phyloP scores from a whole-genome alignment of 2,329 filamentous ascomycete genomes.

The Aspergillus sp. region DNA sequence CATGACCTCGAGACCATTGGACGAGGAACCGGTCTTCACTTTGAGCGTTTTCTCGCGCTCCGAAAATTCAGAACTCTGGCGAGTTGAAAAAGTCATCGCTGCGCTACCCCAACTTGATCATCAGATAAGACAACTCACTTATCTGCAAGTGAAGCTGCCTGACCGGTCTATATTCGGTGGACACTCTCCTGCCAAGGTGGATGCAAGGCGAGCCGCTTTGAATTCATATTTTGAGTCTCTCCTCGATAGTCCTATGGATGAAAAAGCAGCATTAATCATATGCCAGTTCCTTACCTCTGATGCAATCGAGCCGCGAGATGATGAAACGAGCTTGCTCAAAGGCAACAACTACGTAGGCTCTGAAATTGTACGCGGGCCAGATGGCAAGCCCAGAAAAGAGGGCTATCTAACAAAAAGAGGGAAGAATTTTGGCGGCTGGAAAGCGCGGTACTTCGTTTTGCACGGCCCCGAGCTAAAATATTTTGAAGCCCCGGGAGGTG shows the following conservation, averaged over 20 bases:
- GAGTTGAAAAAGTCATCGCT: slow-evolving; percentile 85
- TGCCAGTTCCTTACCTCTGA: slow-evolving; percentile 81
- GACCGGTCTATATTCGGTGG: slow-evolving; percentile 86
- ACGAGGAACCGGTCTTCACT: slow-evolving; percentile 93
- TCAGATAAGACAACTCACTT: slow-evolving; percentile 70
- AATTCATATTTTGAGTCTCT: slow-evolving; percentile 84
- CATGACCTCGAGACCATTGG: slow-evolving; percentile 73
- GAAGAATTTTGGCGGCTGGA: slow-evolving; percentile 99
- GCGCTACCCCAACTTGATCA: slow-evolving; percentile 81
- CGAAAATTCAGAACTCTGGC: slow-evolving; percentile 70
- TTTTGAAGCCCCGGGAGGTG: slow-evolving; percentile 85
- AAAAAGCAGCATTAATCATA: slow-evolving; percentile 72
- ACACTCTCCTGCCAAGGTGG: slow-evolving; percentile 89
- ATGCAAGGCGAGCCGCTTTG: slow-evolving; percentile 77
- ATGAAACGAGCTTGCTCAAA: slow-evolving; percentile 53
- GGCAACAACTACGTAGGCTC: slow-evolving; percentile 31
- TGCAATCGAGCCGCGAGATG: slow-evolving; percentile 56
- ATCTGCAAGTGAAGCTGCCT: slow-evolving; percentile 73
- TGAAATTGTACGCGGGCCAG: slow-evolving; percentile 51
- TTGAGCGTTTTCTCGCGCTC: slow-evolving; percentile 79
- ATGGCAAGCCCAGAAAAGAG: slow-evolving; percentile 70
- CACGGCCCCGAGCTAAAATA: slow-evolving; percentile 77
- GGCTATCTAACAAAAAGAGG: slow-evolving; percentile 95
- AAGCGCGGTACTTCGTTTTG: slow-evolving; percentile 73
- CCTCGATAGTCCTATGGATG: slow-evolving; percentile 78